Conservation (phyloP, 2,329 filamentous ascomycete species). For the Huntiella bhutanensis region DNA sequence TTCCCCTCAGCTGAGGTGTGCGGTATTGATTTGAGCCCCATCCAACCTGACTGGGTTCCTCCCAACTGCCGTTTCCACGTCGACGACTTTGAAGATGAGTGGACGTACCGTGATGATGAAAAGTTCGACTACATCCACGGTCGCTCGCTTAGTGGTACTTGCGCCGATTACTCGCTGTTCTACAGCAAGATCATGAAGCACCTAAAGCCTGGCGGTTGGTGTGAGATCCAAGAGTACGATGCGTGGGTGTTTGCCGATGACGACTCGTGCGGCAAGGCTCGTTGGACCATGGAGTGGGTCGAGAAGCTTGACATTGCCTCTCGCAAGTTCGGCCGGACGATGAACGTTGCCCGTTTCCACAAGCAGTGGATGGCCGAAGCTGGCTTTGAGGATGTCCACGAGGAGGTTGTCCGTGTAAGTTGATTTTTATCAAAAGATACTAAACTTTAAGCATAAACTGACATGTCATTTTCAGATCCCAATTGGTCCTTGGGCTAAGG, state of each 20-base stretch:
- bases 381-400: constrained; percentile 20
- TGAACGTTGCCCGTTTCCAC: constrained; percentile 21
- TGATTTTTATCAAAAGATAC: not conserved
- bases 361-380: constrained; percentile 22
- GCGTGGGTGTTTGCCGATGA: constrained; percentile 22
- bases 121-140: constrained; percentile 19
- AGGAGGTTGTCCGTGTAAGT: constrained; percentile 17
- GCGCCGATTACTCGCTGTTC: constrained; percentile 18
- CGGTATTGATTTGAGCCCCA: constrained; percentile 38
- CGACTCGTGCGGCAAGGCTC: constrained; percentile 20
- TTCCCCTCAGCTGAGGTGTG: constrained; percentile 20
- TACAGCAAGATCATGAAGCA: constrained; percentile 16
- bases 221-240: constrained; percentile 24
- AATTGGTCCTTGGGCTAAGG: constrained; percentile 22
- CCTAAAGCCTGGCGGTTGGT: constrained; percentile 20
- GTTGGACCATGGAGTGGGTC: constrained; percentile 23
- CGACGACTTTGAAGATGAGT: constrained; percentile 41
- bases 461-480: constrained; percentile 17
- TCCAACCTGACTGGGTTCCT: constrained; percentile 38
- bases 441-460: not conserved
- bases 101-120: constrained; percentile 23
- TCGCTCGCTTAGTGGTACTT: constrained; percentile 15
- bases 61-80: constrained; percentile 45
- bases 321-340: constrained; percentile 20
- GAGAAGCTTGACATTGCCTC: constrained; percentile 20